Percentiles rank a stretch among this genome's conserved stretches.
These are phyloP conservation scores for Penicillium verhagenii DNA, from an alignment of 495 filamentous ascomycete genomes.

Conservation along the genomic window DNA sequence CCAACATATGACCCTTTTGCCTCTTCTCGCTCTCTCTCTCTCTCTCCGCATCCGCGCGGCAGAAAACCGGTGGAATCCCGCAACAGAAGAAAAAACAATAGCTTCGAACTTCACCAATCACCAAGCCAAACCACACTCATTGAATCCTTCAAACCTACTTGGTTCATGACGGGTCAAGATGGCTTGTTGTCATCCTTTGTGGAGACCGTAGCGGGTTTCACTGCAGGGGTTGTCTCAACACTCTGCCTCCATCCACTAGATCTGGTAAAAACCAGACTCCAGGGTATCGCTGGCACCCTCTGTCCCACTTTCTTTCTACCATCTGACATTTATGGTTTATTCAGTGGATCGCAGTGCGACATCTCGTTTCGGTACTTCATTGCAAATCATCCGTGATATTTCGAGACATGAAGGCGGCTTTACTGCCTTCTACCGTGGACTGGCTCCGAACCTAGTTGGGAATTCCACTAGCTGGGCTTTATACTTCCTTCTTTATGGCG, in stretches of 20 bases:
- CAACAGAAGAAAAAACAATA: no score
- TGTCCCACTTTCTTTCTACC: neutral
- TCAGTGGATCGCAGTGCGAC: slow-evolving; percentile 45
- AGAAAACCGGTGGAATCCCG: neutral
- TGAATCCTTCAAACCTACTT: neutral
- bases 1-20: neutral
- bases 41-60: neutral
- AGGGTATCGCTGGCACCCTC: slow-evolving; percentile 53
- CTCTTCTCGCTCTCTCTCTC: neutral
- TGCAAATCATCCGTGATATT: slow-evolving; percentile 55
- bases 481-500: slow-evolving; percentile 78
- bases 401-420: slow-evolving; percentile 56
- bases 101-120: no score
- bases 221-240: slow-evolving; percentile 81
- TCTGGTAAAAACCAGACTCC: slow-evolving; percentile 92
- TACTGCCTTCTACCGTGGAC: slow-evolving; percentile 78
- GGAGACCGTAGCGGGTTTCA: slow-evolving; percentile 88
- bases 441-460: slow-evolving; percentile 85
- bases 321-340: neutral
- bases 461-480: slow-evolving; percentile 89
- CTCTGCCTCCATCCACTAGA: slow-evolving; percentile 74
- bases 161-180: slow-evolving; percentile 50
- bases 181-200: slow-evolving; percentile 71
- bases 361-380: slow-evolving; percentile 51
- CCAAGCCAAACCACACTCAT: no score